These are phyloP conservation scores for Puya raimondii DNA, from an alignment of 176 grass and related monocot species.

Conservation along the genomic window DNA sequence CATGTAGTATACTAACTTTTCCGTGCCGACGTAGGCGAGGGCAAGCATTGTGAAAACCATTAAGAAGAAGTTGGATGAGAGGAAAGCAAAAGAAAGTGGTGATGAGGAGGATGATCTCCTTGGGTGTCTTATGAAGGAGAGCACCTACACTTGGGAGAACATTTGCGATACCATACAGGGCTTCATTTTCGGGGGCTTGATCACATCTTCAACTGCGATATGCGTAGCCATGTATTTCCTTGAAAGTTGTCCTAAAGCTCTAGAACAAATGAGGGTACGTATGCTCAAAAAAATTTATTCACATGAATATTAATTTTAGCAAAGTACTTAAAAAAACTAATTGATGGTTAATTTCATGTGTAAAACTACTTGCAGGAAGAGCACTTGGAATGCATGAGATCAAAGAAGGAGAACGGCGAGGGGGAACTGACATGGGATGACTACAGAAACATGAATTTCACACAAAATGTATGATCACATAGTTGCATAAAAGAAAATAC, in stretches of 20 bases:
- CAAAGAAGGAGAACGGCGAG: not conserved
- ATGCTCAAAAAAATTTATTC: too few relatives aligned
- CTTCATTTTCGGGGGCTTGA: not conserved
- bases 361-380: not conserved
- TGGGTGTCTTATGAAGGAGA: not conserved
- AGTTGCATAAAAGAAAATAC: too few relatives aligned
- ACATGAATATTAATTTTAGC: not conserved
- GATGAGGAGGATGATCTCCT: not conserved
- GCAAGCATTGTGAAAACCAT: not conserved
- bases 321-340: not conserved
- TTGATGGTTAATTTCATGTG: too few relatives aligned
- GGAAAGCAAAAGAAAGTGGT: not conserved
- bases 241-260: not conserved
- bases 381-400: not conserved
- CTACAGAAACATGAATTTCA: conserved; percentile 13
- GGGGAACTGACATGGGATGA: not conserved
- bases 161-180: not conserved
- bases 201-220: not conserved
- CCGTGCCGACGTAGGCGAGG: not conserved
- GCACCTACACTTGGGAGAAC: not conserved
- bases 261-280: conserved; percentile 7
- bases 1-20: too few relatives aligned
- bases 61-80: not conserved
- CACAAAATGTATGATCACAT: not conserved
- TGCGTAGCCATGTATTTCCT: conserved; percentile 8